Percentiles rank a stretch among this genome's conserved stretches.
Evolutionary conservation across 1,284 basidiomycete genomes (phyloP).

Genomic region (Meripilus lineatus): DNA sequence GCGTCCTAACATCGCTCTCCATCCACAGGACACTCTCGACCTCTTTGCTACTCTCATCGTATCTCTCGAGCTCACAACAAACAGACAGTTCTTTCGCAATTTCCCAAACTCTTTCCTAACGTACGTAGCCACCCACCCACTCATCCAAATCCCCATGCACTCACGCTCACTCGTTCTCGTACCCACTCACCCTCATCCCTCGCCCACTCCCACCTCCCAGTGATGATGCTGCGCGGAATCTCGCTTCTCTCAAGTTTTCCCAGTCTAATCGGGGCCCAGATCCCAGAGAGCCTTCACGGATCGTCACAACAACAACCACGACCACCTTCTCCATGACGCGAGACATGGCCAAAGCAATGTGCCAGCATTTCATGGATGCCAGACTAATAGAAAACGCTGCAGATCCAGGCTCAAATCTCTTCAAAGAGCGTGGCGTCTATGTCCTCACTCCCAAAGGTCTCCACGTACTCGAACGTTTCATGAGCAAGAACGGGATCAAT

Average conservation of each 20-base stretch:
- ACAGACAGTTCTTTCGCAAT: constrained; percentile 94
- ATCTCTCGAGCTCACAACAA: constrained; percentile 83
- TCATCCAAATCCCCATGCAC: no score
- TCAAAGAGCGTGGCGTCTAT: constrained; percentile 98
- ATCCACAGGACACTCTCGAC: constrained; percentile 88
- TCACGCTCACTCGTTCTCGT: no score
- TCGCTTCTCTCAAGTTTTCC: constrained; percentile 96
- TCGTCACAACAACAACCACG: constrained; percentile 98
- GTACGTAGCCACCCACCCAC: constrained; percentile 46
- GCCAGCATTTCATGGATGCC: constrained; percentile 99
- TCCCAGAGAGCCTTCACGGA: constrained; percentile 93
- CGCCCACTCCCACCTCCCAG: constrained; percentile 35
- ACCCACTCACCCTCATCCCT: constrained; percentile 16
- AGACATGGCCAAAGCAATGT: constrained; percentile 99
- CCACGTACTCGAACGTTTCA: constrained; percentile 98
- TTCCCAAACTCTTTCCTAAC: constrained; percentile 96
- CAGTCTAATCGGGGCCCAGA: constrained; percentile 98
- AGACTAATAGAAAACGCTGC: constrained; percentile 95
- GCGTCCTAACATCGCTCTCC: constrained; percentile 9
- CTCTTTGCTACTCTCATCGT: constrained; percentile 97
- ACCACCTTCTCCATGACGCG: constrained; percentile 99
- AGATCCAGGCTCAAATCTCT: constrained; percentile 81
- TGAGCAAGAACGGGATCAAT: constrained; percentile 98
- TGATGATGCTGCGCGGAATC: constrained; percentile 92
- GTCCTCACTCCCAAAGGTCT: constrained; percentile 96